These are phyloP conservation scores for Arabis alpina DNA, from an alignment of 345 rosid genomes.

Conservation along the genomic window DNA sequence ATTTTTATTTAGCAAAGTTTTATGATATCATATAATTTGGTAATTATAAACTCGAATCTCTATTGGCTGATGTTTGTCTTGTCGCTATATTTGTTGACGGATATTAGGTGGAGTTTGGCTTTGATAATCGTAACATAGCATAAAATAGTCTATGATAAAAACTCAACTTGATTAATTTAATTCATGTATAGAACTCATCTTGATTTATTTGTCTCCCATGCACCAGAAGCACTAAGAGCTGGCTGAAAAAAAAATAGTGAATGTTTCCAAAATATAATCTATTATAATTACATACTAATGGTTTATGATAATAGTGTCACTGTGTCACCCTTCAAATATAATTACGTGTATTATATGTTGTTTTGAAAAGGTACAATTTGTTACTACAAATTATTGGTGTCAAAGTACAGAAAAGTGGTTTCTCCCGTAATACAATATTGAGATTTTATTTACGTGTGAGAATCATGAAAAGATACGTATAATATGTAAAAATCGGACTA, in stretches of 20 bases:
- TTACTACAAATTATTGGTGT: not conserved
- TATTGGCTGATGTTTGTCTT: slow-evolving; percentile 15
- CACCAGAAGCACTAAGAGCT: not conserved
- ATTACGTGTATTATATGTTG: too few species aligned
- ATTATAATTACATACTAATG: too few species aligned
- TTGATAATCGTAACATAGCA: not conserved
- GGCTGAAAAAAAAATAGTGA: too few species aligned
- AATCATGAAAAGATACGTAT: not conserved
- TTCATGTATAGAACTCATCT: too few species aligned
- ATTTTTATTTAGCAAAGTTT: slow-evolving; percentile 26
- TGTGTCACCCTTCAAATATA: too few species aligned
- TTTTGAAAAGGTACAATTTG: not conserved
- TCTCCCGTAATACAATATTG: not conserved
- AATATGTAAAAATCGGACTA: too few species aligned
- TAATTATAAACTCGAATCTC: not conserved
- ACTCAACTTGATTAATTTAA: too few species aligned
- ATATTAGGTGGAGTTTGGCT: slow-evolving; percentile 25
- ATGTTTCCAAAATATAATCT: too few species aligned
- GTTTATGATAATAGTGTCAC: too few species aligned
- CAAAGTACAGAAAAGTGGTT: not conserved
- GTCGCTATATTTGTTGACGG: slow-evolving; percentile 20
- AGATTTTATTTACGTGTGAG: not conserved
- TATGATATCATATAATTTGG: slow-evolving; percentile 34
- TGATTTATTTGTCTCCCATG: not conserved
- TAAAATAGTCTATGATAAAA: too few species aligned